A percentile compares a stretch with the other conserved stretches of the same genome.
phyloP scores from a whole-genome alignment of 2,329 filamentous ascomycete genomes.

The Cladosporium sp. region DNA sequence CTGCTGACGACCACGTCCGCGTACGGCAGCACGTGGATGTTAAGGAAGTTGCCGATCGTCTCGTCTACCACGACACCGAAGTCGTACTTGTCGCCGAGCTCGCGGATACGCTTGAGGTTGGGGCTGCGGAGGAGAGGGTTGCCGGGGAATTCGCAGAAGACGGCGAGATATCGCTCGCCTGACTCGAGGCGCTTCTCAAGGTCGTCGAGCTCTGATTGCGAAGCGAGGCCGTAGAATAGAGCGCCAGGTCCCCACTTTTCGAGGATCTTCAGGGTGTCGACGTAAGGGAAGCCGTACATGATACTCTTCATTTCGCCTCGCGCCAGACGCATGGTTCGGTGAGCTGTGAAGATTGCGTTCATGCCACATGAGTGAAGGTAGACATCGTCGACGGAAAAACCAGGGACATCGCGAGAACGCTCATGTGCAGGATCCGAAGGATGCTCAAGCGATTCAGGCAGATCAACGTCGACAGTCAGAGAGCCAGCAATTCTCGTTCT shows the following conservation, averaged over 20 bases:
- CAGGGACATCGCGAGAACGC: slow-evolving; percentile 43
- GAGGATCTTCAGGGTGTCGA: slow-evolving; percentile 90
- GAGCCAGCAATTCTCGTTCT: slow-evolving; percentile 82
- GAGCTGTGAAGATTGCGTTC: slow-evolving; percentile 89
- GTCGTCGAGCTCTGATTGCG: slow-evolving; percentile 71
- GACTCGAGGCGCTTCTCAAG: slow-evolving; percentile 63
- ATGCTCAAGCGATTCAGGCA: slow-evolving; percentile 50
- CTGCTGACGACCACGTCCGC: slow-evolving; percentile 92
- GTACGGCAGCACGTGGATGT: slow-evolving; percentile 83
- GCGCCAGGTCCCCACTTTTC: slow-evolving; percentile 91
- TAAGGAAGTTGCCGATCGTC: slow-evolving; percentile 93
- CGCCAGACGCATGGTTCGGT: slow-evolving; percentile 63
- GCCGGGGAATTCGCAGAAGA: slow-evolving; percentile 93
- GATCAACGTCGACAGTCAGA: slow-evolving; percentile 64
- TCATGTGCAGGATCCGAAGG: slow-evolving; percentile 30
- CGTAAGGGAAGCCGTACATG: slow-evolving; percentile 94
- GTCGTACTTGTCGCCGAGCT: slow-evolving; percentile 72
- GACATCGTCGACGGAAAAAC: slow-evolving; percentile 77
- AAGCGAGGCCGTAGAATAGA: slow-evolving; percentile 78
- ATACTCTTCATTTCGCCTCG: slow-evolving; percentile 67
- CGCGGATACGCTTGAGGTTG: slow-evolving; percentile 73
- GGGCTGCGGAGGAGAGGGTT: slow-evolving; percentile 85
- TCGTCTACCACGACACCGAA: slow-evolving; percentile 93
- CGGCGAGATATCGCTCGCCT: slow-evolving; percentile 70
- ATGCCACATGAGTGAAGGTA: slow-evolving; percentile 86